Evolutionary conservation across 495 filamentous ascomycete species (phyloP).

Genomic region (Penicillium diatomitis): DNA sequence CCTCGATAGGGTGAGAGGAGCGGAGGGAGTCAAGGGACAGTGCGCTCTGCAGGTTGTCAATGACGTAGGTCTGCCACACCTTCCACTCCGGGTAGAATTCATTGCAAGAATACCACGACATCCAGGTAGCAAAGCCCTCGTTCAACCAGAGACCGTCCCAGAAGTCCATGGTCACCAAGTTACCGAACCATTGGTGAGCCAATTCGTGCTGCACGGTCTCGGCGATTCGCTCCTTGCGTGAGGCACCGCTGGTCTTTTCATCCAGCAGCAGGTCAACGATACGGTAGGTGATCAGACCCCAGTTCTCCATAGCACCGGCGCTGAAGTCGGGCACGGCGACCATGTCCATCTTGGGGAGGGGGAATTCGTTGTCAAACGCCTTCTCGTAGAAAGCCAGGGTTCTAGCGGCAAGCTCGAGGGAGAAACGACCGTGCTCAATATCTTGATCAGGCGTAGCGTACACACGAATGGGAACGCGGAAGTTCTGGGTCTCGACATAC

Average conservation of each 20-base stretch:
- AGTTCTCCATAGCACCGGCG: slow-evolving; percentile 98
- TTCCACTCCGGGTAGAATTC: slow-evolving; percentile 96
- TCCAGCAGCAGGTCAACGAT: slow-evolving; percentile 87
- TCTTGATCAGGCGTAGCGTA: slow-evolving; percentile 56
- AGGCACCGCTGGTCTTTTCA: slow-evolving; percentile 83
- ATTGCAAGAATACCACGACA: slow-evolving; percentile 52
- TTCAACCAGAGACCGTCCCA: slow-evolving; percentile 99
- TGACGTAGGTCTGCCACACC: slow-evolving; percentile 94
- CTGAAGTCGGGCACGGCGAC: slow-evolving; percentile 93
- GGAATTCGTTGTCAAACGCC: slow-evolving; percentile 45
- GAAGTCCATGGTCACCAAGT: slow-evolving; percentile 98
- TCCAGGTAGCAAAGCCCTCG: slow-evolving; percentile 96
- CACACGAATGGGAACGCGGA: slow-evolving; percentile 56
- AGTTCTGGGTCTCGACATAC: slow-evolving; percentile 53
- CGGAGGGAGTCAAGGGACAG: slow-evolving; percentile 81
- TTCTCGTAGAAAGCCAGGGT: slow-evolving; percentile 47
- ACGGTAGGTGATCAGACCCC: slow-evolving; percentile 93
- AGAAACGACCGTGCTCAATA: slow-evolving; percentile 57
- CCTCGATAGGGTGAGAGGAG: slow-evolving; percentile 95
- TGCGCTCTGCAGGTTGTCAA: slow-evolving; percentile 81
- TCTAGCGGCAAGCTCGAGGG: slow-evolving; percentile 52
- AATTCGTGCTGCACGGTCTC: slow-evolving; percentile 95
- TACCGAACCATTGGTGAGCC: slow-evolving; percentile 98
- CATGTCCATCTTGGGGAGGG: slow-evolving; percentile 91
- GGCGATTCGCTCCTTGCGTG: slow-evolving; percentile 85